Conservation (phyloP, 768 basidiomycete species). For the Trametes elegans region DNA sequence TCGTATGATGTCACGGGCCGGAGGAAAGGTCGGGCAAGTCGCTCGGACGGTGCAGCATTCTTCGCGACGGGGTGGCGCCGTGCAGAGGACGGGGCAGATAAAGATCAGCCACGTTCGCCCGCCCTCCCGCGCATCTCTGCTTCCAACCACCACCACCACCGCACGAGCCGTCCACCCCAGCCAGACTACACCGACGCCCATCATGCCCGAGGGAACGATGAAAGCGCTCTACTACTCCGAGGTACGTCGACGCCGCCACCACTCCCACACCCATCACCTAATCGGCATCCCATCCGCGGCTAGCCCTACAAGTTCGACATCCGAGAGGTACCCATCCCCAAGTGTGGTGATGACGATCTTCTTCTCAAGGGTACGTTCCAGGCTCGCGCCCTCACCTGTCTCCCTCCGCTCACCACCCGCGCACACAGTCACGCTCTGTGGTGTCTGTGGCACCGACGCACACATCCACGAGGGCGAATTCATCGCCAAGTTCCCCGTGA, state of each 20-base stretch:
- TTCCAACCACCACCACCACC: constrained; percentile 13
- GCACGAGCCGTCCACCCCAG: not conserved
- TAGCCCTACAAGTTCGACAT: constrained; percentile 70
- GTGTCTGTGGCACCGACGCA: constrained; percentile 68
- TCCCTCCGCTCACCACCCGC: not conserved
- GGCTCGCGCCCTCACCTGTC: not conserved
- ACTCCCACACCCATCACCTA: not conserved
- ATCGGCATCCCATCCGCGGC: constrained; percentile 20
- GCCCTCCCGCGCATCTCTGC: constrained; percentile 4
- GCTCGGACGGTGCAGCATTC: not conserved
- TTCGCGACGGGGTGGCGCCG: constrained; percentile 11
- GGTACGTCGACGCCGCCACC: constrained; percentile 35
- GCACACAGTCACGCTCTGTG: constrained; percentile 28
- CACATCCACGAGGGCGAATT: constrained; percentile 66
- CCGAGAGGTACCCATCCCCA: constrained; percentile 64
- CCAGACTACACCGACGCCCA: not conserved
- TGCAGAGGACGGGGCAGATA: constrained; percentile 14
- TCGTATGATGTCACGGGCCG: constrained; percentile 21
- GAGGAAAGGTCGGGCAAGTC: not conserved
- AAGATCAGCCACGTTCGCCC: constrained; percentile 18
- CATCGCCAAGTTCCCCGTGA: constrained; percentile 64
- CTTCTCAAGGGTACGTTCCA: constrained; percentile 61
- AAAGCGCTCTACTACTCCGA: constrained; percentile 71
- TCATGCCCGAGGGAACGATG: constrained; percentile 65
- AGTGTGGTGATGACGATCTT: constrained; percentile 66